Evolutionary conservation across 2,329 filamentous ascomycete genomes (phyloP).

Genomic region (Aspergillus clavatus): DNA sequence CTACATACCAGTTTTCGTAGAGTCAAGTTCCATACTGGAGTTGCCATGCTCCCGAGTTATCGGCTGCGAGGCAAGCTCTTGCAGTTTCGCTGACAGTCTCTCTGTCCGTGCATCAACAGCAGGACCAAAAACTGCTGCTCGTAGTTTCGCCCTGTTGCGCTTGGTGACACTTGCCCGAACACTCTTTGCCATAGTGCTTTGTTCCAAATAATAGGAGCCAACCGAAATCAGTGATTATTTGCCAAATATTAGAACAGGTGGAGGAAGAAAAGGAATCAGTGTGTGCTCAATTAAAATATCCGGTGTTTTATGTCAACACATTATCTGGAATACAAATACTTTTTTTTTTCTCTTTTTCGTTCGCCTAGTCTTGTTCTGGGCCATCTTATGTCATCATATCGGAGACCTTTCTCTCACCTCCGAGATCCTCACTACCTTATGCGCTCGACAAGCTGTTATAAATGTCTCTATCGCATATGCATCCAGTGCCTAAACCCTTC

Average conservation of each 20-base stretch:
- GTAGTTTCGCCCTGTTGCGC: slow-evolving; percentile 75
- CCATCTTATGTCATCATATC: slow-evolving; percentile 33
- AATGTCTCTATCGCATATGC: not conserved
- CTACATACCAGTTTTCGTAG: slow-evolving; percentile 24
- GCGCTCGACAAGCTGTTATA: not conserved
- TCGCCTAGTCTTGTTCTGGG: slow-evolving; percentile 9
- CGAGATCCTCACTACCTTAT: slow-evolving; percentile 7
- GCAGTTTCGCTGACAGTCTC: slow-evolving; percentile 78
- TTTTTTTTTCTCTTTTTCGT: slow-evolving; percentile 1
- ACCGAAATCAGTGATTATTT: not conserved
- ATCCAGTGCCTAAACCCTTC: not conserved
- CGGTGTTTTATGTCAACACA: not conserved
- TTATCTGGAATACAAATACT: not conserved
- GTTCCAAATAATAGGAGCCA: too few relatives aligned
- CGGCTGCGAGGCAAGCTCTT: slow-evolving; percentile 72
- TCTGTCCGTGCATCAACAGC: slow-evolving; percentile 73
- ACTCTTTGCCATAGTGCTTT: slow-evolving; percentile 74
- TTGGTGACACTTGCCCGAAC: slow-evolving; percentile 74
- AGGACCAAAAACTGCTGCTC: slow-evolving; percentile 77
- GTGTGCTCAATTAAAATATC: too few relatives aligned
- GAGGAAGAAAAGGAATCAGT: slow-evolving; percentile 2
- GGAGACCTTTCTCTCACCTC: slow-evolving; percentile 18
- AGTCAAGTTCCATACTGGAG: slow-evolving; percentile 23
- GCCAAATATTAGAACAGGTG: slow-evolving; percentile 1
- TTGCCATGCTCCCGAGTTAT: slow-evolving; percentile 57